phyloP scores from a whole-genome alignment of 2,329 filamentous ascomycete species.

The Teratosphaeria pseudoeucalypti region DNA sequence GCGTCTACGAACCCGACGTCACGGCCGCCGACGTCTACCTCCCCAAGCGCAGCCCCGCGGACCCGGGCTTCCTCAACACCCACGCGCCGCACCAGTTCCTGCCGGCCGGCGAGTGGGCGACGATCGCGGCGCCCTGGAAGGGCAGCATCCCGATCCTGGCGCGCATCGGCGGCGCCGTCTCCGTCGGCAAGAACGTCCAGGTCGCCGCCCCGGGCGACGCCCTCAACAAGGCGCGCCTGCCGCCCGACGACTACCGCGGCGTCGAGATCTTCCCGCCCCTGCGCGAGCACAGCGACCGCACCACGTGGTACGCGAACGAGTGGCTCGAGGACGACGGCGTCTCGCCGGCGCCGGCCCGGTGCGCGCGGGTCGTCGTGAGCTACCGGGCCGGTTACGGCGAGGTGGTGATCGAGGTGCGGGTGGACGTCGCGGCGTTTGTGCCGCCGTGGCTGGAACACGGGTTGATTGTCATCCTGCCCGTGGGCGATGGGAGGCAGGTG shows the following conservation, averaged over 20 bases:
- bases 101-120: constrained; percentile 43
- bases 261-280: constrained; percentile 48
- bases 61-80: constrained; percentile 51
- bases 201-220: constrained; percentile 43
- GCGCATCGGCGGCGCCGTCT: constrained; percentile 44
- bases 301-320: constrained; percentile 29
- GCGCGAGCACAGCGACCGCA: constrained; percentile 19
- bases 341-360: constrained; percentile 30
- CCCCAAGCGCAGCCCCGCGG: constrained; percentile 34
- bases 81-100: constrained; percentile 52
- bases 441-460: constrained; percentile 38
- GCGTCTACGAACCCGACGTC: constrained; percentile 53
- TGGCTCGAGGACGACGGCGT: constrained; percentile 52
- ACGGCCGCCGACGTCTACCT: constrained; percentile 51
- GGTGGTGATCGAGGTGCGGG: constrained; percentile 34
- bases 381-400: constrained; percentile 37
- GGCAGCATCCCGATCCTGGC: constrained; percentile 47
- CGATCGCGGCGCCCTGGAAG: constrained; percentile 42
- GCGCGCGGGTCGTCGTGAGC: constrained; percentile 33
- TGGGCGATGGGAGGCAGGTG: constrained; percentile 35
- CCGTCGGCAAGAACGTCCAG: constrained; percentile 42
- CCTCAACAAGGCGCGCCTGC: constrained; percentile 34
- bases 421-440: constrained; percentile 33
- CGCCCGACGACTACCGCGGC: constrained; percentile 45
- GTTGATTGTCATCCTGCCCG: constrained; percentile 41